Percentiles rank a stretch among this genome's conserved stretches.
Evolutionary conservation across 176 grass and related monocot species (phyloP).

Genomic region (Rhipidocladum racemiflorum): DNA sequence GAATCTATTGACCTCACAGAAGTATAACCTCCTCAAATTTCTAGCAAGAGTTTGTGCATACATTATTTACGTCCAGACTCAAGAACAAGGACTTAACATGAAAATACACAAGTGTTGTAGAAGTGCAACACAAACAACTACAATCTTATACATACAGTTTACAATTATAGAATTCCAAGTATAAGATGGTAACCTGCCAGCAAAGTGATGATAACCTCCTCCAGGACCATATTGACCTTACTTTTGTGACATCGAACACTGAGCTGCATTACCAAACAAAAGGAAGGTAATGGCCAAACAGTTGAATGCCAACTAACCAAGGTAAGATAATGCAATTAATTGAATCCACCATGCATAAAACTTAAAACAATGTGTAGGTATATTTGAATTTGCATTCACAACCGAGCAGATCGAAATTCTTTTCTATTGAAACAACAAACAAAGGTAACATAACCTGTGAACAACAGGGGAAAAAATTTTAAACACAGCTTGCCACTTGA

Average conservation of each 20-base stretch:
- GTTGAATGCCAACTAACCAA: neutral
- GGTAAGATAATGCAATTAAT: neutral
- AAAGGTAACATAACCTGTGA: neutral
- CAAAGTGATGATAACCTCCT: constrained; percentile 93
- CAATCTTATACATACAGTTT: neutral
- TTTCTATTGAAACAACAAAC: neutral
- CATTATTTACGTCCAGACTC: neutral
- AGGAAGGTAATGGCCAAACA: neutral
- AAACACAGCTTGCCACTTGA: neutral
- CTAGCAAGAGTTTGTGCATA: neutral
- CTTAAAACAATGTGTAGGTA: neutral
- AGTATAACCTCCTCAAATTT: neutral
- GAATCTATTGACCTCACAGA: neutral
- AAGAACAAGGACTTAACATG: neutral
- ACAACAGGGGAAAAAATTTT: neutral
- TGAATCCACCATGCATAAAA: neutral
- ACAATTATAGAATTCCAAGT: neutral
- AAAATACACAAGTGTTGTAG: neutral
- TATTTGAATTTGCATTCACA: neutral
- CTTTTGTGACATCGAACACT: constrained; percentile 92
- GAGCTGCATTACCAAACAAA: constrained; percentile 46
- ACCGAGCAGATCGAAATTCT: neutral
- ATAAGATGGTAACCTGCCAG: constrained; percentile 62
- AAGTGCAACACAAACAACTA: neutral
- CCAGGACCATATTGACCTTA: constrained; percentile 86